Evolutionary conservation across 768 basidiomycete species (phyloP), one percentile per base, ranked within the genome.

Genomic region (Termitomyces sp.): DNA sequence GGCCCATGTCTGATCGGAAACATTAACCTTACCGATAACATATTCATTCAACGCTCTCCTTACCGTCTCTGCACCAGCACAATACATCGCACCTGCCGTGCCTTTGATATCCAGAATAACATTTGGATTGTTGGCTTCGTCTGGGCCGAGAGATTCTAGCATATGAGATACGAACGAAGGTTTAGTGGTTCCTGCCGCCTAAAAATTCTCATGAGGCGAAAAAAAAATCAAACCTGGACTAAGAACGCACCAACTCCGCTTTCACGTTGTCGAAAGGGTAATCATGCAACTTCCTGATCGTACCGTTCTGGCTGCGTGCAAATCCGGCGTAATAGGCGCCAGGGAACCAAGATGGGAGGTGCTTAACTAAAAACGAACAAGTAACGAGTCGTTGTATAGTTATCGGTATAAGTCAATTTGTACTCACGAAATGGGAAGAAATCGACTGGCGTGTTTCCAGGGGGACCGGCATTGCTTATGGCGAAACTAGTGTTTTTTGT

Each of bases 291-390:
- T 61, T 47, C n/a, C 66, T 55, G 1, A 61, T 41, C 16, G 6
- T 44, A 1, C 45, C 39, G 17, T 11, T 43, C 16, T 58, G 37
- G 5, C 64, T 50, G 5, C 54, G 30, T 19, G 71, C 68, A 17
- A 57, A 60, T 11, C 28, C 47, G 2, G 59, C 62, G 25, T 63
- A 68, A 45, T 64, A 57, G 7, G 64, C 51, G 14, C 72, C 68
- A 8, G 71, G 71, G 45, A 73, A 66, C 73, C 73, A 74, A 2
- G 61, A 55, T 7, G 73, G 73, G 10, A 74, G 50, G 35, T 71
- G 57, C 34, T 62, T 61, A 1, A 73, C 73, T 74, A 52, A 41
- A 21, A 46, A 57, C 42, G 45, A 5, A n/a, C 12, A 4, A 28
- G 2, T 27, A 5, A 10, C 52, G 0, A 57, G 27, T 12, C 5